These are phyloP conservation scores for Martensiomyces pterosporus DNA, from an alignment of 192 early-diverging fungal species.

Conservation along the genomic window DNA sequence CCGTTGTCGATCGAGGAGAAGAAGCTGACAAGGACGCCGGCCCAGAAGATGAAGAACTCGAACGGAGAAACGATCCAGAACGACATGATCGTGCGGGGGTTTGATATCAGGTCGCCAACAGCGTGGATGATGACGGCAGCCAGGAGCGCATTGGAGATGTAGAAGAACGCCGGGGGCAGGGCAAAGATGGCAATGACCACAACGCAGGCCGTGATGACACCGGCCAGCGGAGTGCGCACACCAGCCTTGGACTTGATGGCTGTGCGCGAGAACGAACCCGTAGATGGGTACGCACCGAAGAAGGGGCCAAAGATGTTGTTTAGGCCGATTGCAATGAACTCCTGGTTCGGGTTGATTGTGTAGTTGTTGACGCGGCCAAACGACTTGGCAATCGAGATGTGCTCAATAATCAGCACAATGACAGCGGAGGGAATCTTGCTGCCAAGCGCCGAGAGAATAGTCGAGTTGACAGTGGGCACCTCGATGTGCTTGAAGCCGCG, in stretches of 20 bases:
- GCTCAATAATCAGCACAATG: constrained; percentile 82
- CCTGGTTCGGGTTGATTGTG: constrained; percentile 80
- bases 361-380: constrained; percentile 86
- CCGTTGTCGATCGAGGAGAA: constrained; percentile 66
- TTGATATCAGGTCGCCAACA: constrained; percentile 73
- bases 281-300: constrained; percentile 82
- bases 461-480: constrained; percentile 52
- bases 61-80: constrained; percentile 63
- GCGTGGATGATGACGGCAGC: constrained; percentile 83
- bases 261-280: constrained; percentile 91
- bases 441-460: constrained; percentile 51
- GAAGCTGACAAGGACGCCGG: constrained; percentile 51
- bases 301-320: constrained; percentile 84
- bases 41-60: constrained; percentile 44
- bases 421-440: constrained; percentile 61
- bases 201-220: constrained; percentile 70
- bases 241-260: constrained; percentile 90
- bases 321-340: constrained; percentile 83
- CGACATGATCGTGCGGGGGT: constrained; percentile 54
- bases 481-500: constrained; percentile 63
- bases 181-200: constrained; percentile 80
- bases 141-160: constrained; percentile 75
- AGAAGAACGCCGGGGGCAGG: constrained; percentile 81
- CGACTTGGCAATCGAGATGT: constrained; percentile 83
- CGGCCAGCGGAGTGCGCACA: constrained; percentile 73